Conservation (phyloP, 371 early-diverging fungal species). For the Paraphysoderma sedebokerense region DNA sequence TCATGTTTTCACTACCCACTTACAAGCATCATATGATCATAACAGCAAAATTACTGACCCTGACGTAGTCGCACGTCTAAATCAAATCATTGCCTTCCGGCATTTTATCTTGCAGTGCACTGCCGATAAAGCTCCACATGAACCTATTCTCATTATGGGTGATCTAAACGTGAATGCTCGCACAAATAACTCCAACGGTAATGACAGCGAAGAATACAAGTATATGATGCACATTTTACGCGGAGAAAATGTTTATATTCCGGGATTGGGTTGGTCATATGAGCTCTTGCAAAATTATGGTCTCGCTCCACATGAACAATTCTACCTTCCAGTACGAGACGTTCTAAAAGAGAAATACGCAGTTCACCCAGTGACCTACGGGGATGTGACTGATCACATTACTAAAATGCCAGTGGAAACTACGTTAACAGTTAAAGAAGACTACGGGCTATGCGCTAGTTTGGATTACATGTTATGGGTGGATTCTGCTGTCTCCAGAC, state of each 20-base stretch:
- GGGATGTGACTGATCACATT: constrained; percentile 31
- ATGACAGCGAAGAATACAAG: constrained; percentile 32
- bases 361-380: constrained; percentile 64
- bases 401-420: constrained; percentile 31
- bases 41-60: constrained; percentile 20
- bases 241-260: constrained; percentile 28
- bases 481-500: constrained; percentile 9
- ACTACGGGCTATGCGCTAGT: constrained; percentile 34
- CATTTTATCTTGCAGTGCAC: constrained; percentile 27
- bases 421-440: constrained; percentile 32
- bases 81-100: constrained; percentile 38
- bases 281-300: constrained; percentile 3
- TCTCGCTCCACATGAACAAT: neutral
- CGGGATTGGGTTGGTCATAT: constrained; percentile 9
- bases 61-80: constrained; percentile 30
- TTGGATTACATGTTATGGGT: constrained; percentile 51
- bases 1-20: constrained; percentile 65
- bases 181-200: constrained; percentile 19
- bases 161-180: constrained; percentile 60
- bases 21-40: constrained; percentile 50
- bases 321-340: constrained; percentile 17
- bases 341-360: constrained; percentile 29
- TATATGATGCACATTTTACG: constrained; percentile 44
- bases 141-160: constrained; percentile 43
- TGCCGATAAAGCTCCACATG: constrained; percentile 16